Conservation (phyloP, 1,284 basidiomycete species). For the Cutaneotrichosporon cavernicola region DNA sequence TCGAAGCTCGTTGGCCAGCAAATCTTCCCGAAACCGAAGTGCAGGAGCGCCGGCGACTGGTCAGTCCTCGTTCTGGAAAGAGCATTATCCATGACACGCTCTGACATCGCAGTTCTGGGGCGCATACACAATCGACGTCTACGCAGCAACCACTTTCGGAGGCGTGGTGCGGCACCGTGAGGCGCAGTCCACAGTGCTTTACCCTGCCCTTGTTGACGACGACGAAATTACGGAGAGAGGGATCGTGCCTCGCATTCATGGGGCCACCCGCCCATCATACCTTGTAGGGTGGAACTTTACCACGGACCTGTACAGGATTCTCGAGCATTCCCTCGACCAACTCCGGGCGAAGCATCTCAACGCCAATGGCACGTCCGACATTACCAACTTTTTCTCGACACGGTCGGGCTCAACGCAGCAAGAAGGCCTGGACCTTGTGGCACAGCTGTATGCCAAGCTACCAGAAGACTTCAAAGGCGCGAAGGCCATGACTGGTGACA, state of each 20-base stretch:
- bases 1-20: slow-evolving; percentile 44
- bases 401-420: slow-evolving; percentile 28
- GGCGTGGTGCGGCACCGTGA: slow-evolving; percentile 45
- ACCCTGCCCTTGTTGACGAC: slow-evolving; percentile 45
- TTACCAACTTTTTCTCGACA: slow-evolving; percentile 31
- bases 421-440: slow-evolving; percentile 38
- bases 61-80: slow-evolving; percentile 23
- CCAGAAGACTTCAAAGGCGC: slow-evolving; percentile 40
- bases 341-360: slow-evolving; percentile 28
- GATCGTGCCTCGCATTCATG: slow-evolving; percentile 16
- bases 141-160: slow-evolving; percentile 45
- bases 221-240: slow-evolving; percentile 39
- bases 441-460: slow-evolving; percentile 38
- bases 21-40: slow-evolving; percentile 38
- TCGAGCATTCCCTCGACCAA: slow-evolving; percentile 46
- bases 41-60: slow-evolving; percentile 46
- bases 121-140: slow-evolving; percentile 48
- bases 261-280: slow-evolving; percentile 31
- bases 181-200: slow-evolving; percentile 44
- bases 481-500: slow-evolving; percentile 41
- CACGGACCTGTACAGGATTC: slow-evolving; percentile 46
- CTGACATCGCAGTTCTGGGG: slow-evolving; percentile 45
- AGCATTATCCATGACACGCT: background rate
- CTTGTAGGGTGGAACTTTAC: slow-evolving; percentile 50
- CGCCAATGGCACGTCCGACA: slow-evolving; percentile 17